Base-by-base conservation (phyloP, 208 protist species). In the Phytomonas sp. region DNA sequence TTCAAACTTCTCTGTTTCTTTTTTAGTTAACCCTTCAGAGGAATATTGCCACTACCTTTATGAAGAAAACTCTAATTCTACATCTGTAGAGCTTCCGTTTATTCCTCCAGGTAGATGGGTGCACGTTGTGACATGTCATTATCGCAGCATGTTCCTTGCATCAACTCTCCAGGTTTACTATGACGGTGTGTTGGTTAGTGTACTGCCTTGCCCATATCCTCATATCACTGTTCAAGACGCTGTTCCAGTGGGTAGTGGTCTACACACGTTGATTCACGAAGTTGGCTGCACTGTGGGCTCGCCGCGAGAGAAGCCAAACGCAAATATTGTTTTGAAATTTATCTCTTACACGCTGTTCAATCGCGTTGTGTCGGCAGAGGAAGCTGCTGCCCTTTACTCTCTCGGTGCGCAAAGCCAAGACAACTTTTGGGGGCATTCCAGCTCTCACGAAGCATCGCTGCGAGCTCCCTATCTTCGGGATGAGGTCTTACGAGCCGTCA, bases 281-380 rank as follows among this genome's bases (percentile, higher is more conserved):
- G 53, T 88, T 8, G 46, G 53, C 28, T 76, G 82, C 67, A 81
- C 75, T 5, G 63, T 91, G 17, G 82, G 82, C 56, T 80, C 75
- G 0, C 71, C 79, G 3, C 40, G 30, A 0, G 76, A 77, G 34
- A 71, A 59, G 2, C 73, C 74, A 17, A 68, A 64, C 61, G 69
- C 51, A 29, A 59, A 72, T 60, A 66, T 73, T 1, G 62, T 62
- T 43, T 43, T 82, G 53, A 76, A 80, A 23, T 43, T 89, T 26
- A 72, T 84, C 60, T 76, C 78, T n/a, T 87, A 82, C 56, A 74
- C 75, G 8, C 72, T 89, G 9, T 89, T 83, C 73, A 81, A 79
- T 31, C 64, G 64, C 28, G 74, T 74, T 13, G 65, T 85, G 2
- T 71, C 69, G 3, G 29, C 66, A 3, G 74, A 72, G 36, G 75